Evolutionary conservation across 1,284 basidiomycete genomes (phyloP).

Genomic region (Ceratobasidium sp.): DNA sequence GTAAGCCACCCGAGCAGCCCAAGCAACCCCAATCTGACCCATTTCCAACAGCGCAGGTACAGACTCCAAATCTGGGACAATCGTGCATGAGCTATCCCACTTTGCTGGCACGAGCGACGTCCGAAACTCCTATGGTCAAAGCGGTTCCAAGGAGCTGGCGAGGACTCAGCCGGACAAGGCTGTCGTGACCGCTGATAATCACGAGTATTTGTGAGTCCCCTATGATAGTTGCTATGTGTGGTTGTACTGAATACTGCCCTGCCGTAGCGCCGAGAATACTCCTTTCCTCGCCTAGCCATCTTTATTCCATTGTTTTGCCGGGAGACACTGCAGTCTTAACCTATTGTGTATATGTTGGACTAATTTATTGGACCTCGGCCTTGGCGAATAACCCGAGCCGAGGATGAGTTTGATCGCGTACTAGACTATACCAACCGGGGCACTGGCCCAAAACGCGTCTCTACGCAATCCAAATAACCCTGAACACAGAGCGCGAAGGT

Average conservation of each 20-base stretch:
- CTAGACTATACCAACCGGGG: background rate
- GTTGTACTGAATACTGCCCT: too few species aligned
- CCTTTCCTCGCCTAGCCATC: too few species aligned
- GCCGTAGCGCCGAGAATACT: too few species aligned
- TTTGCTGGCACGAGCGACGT: background rate
- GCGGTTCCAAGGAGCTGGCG: background rate
- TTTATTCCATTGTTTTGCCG: too few species aligned
- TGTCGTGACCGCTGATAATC: background rate
- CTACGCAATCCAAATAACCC: background rate
- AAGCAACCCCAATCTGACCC: background rate
- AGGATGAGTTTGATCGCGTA: too few species aligned
- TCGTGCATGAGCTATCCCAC: too few species aligned
- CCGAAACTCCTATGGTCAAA: background rate
- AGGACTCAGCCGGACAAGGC: background rate
- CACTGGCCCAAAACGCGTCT: background rate
- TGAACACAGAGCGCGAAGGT: too few species aligned
- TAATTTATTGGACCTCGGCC: background rate
- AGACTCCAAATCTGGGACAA: background rate
- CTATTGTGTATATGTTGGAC: too few species aligned
- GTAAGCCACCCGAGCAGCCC: background rate
- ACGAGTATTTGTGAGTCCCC: background rate
- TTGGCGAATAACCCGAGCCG: too few species aligned
- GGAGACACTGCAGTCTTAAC: too few species aligned
- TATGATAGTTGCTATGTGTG: too few species aligned
- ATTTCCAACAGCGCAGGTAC: background rate